These are phyloP conservation scores for Phytophthora hybrid DNA, from an alignment of 352 stramenopile species.

Conservation along the genomic window DNA sequence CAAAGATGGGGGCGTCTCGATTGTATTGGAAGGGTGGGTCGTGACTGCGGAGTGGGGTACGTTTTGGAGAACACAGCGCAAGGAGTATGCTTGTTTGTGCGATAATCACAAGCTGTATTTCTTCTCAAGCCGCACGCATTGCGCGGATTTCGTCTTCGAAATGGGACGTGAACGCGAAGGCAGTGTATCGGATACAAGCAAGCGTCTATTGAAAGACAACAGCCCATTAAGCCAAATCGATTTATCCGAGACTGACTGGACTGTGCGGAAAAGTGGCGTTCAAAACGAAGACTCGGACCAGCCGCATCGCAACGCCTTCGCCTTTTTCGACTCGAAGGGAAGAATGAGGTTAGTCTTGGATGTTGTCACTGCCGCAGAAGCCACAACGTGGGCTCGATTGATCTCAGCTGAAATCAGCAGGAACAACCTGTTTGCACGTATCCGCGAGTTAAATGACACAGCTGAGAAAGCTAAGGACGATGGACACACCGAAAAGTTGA, in stretches of 20 bases:
- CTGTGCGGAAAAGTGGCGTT: constrained; percentile 44
- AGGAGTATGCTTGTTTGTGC: constrained; percentile 70
- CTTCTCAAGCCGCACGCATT: constrained; percentile 57
- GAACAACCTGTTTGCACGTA: constrained; percentile 34
- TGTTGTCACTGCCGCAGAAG: constrained; percentile 48
- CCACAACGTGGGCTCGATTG: constrained; percentile 49
- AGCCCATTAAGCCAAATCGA: constrained; percentile 54
- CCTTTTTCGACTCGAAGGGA: constrained; percentile 62
- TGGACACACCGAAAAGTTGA: not conserved
- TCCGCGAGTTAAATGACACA: constrained; percentile 30
- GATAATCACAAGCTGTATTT: constrained; percentile 66
- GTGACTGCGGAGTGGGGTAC: constrained; percentile 66
- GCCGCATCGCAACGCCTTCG: constrained; percentile 61
- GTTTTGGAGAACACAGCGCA: constrained; percentile 70
- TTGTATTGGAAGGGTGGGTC: constrained; percentile 60
- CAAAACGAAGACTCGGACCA: constrained; percentile 37
- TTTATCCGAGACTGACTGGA: constrained; percentile 55
- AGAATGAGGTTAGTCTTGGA: constrained; percentile 65
- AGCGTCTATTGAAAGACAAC: constrained; percentile 56
- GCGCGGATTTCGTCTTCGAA: constrained; percentile 70
- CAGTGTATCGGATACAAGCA: constrained; percentile 37
- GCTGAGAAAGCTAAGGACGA: constrained; percentile 1
- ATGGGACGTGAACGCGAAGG: constrained; percentile 39
- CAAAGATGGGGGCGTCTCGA: constrained; percentile 27
- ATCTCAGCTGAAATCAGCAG: constrained; percentile 58